Conservation (phyloP, 2,329 filamentous ascomycete species). For the Huntiella omanensis region DNA sequence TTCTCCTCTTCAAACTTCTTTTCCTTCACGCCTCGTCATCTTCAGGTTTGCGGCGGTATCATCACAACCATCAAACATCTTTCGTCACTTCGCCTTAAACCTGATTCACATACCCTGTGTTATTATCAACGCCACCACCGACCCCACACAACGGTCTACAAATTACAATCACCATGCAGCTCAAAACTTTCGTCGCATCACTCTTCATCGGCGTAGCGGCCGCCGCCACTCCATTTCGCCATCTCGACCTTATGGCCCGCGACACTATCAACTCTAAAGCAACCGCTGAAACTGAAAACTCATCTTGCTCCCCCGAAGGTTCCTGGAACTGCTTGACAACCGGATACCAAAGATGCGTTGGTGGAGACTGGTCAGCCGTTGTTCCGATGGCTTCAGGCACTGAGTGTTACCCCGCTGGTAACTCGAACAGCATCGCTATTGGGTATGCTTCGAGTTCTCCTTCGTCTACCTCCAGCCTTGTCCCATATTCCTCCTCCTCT, state of each 20-base stretch:
- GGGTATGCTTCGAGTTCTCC: constrained; percentile 5
- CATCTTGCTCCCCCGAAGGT: constrained; percentile 27
- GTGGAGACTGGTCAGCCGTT: constrained; percentile 27
- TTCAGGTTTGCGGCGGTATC: no score
- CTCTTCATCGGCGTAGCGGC: not conserved
- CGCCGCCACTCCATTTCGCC: not conserved
- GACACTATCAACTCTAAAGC: not conserved
- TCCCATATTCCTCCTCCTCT: not conserved
- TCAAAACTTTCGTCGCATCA: not conserved
- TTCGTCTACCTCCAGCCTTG: not conserved
- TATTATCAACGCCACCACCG: not conserved
- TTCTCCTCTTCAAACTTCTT: no score
- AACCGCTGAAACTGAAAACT: constrained; percentile 19
- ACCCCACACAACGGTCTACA: not conserved
- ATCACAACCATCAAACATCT: no score
- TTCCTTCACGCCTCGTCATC: no score
- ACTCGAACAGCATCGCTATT: constrained; percentile 23
- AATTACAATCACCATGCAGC: not conserved
- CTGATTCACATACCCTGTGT: no score
- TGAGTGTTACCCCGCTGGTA: constrained; percentile 24
- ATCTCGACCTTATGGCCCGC: not conserved
- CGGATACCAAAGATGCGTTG: constrained; percentile 31
- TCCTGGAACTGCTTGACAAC: constrained; percentile 34
- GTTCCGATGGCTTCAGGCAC: constrained; percentile 27
- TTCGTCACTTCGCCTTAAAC: no score